Evolutionary conservation across 2,329 filamentous ascomycete species (phyloP), one percentile per base, ranked within the genome.

Genomic region (Colletotrichum costaricense): DNA sequence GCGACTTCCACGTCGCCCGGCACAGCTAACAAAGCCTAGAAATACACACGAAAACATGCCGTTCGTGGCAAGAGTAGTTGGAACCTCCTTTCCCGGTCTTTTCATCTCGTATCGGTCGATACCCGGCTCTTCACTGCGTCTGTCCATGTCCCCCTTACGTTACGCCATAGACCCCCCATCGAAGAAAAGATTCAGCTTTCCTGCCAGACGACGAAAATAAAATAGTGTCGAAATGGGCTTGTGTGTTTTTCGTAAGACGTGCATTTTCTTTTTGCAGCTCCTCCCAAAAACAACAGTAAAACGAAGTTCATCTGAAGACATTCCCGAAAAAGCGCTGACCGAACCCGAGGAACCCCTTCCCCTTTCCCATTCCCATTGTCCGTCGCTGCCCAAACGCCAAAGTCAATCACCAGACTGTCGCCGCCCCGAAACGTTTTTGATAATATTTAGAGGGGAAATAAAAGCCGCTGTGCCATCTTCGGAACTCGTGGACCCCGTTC

Each of bases 361-460:
- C 63, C 3, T 52, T 63, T 63, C 63, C 72, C 52, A n/a, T 69
- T 66, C 62, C 35, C 2, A 16, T 52, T 52, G 63, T 62, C 71
- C 67, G 59, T 73, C 70, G 65, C 66, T 56, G n/a, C 59, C 67
- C 19, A 56, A 71, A 73, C 71, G 67, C 71, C 71, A 62, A 73
- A 73, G 38, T 42, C 54, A 55, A 38, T 30, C 54, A 63, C 59
- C 69, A 69, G 49, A 65, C 42, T 56, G 24, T 26, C 30, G 35
- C 57, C 63, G 57, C 52, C 57, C 49, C 49, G 49, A 42, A 54
- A n/a, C 42, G 30, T 66, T 62, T 62, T 62, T 49, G 14, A 24
- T 24, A 57, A 56, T 73, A 65, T 66, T 70, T 52, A 66, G 55
- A 70, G 56, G 24, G 42, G 60, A 57, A 38, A 56, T 33, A 49